Conservation (phyloP, 441 rosid genomes). For the Arabidopsis lyrata region DNA sequence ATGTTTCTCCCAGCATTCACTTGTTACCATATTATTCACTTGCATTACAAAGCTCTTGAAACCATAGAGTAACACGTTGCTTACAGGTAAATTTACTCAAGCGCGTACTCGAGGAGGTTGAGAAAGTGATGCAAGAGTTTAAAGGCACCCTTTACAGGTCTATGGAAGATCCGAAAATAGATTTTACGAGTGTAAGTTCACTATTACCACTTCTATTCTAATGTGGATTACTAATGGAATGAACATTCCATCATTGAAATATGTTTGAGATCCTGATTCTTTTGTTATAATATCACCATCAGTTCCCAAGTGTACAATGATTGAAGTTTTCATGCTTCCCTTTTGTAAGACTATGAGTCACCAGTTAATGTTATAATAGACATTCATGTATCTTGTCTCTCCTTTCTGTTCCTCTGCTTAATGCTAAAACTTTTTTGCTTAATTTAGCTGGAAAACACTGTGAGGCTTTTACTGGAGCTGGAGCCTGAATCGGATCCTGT, state of each 20-base stretch:
- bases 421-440: conserved; percentile 29
- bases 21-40: background rate
- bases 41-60: conserved; percentile 26
- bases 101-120: conserved; percentile 98
- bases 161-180: conserved; percentile 97
- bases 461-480: conserved; percentile 91
- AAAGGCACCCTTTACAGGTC: conserved; percentile 90
- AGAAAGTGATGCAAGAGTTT: conserved; percentile 93
- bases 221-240: background rate
- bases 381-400: background rate
- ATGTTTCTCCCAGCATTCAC: conserved; percentile 15
- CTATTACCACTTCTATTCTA: conserved; percentile 9
- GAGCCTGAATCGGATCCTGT: conserved; percentile 97
- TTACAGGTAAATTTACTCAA: conserved; percentile 91
- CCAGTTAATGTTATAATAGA: conserved; percentile 8
- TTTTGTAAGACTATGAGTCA: conserved; percentile 4
- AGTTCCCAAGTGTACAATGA: background rate
- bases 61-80: conserved; percentile 21
- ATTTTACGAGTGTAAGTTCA: conserved; percentile 76
- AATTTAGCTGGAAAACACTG: conserved; percentile 94
- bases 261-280: background rate
- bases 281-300: conserved; percentile 13
- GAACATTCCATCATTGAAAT: conserved; percentile 19
- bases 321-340: conserved; percentile 25
- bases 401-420: conserved; percentile 5